These are phyloP conservation scores for Leccinum pellstonianum DNA, from an alignment of 768 basidiomycete genomes.

Conservation along the genomic window DNA sequence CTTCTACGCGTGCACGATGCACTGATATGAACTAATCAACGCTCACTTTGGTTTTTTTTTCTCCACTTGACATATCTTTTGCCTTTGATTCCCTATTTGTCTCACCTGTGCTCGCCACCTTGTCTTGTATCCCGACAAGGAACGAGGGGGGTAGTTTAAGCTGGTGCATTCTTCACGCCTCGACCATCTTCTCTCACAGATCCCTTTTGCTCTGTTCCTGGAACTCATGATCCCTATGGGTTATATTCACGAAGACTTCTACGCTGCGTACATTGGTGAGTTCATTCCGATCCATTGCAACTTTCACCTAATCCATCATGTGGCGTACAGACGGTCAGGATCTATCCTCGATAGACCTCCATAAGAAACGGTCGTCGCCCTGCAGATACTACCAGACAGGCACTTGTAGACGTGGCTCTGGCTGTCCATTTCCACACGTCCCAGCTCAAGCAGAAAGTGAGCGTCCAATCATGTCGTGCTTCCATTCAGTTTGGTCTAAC, in stretches of 20 bases:
- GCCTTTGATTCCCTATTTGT: constrained; percentile 17
- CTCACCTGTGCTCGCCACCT: constrained; percentile 32
- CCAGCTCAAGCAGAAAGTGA: constrained; percentile 18
- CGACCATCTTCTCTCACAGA: not conserved
- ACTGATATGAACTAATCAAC: constrained; percentile 20
- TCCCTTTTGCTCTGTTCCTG: constrained; percentile 4
- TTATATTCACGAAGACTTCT: constrained; percentile 17
- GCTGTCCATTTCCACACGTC: constrained; percentile 28
- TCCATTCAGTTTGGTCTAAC: constrained; percentile 11
- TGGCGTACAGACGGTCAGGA: constrained; percentile 14
- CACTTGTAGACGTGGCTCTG: constrained; percentile 27
- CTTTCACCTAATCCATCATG: constrained; percentile 10
- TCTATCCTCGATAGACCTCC: not conserved
- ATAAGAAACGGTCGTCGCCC: constrained; percentile 8
- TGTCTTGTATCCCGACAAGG: constrained; percentile 37
- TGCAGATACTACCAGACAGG: constrained; percentile 30
- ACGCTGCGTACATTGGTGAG: constrained; percentile 18
- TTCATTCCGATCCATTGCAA: not conserved
- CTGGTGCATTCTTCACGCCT: constrained; percentile 1
- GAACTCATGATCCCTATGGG: constrained; percentile 11
- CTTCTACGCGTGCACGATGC: constrained; percentile 16
- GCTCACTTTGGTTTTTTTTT: constrained; percentile 1
- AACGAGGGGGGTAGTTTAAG: constrained; percentile 14
- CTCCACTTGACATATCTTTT: constrained; percentile 19
- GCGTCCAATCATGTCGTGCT: not conserved